Conservation (phyloP, 176 grass and related monocot genomes). For the Lolium multiflorum region DNA sequence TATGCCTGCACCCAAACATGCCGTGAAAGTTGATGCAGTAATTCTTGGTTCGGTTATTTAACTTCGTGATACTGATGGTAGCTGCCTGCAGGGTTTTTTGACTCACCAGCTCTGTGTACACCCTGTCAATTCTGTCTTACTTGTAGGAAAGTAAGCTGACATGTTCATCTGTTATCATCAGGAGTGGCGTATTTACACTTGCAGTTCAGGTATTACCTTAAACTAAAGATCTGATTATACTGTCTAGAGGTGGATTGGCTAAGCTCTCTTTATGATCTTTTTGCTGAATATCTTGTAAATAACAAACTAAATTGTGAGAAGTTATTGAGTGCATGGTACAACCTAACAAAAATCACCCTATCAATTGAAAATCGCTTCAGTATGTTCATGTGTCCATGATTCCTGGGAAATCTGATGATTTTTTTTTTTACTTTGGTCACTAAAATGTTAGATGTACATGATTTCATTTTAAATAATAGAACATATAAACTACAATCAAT, state of each 20-base stretch:
- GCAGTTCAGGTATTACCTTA: neutral
- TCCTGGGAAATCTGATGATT: too few species aligned
- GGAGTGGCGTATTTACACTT: neutral
- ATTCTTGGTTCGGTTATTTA: neutral
- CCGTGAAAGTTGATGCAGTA: too few species aligned
- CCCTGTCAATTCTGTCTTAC: neutral
- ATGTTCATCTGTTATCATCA: neutral
- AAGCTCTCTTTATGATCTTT: neutral
- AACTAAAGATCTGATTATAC: neutral
- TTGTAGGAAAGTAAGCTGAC: neutral
- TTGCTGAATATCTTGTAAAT: neutral
- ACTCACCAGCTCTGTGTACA: neutral
- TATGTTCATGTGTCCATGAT: too few species aligned
- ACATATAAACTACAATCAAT: too few species aligned
- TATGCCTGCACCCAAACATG: too few species aligned
- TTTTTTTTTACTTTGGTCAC: too few species aligned
- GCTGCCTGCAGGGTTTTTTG: neutral
- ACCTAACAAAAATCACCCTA: too few species aligned
- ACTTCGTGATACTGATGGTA: neutral
- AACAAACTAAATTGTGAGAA: too few species aligned
- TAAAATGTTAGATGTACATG: too few species aligned
- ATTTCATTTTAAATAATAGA: conserved; percentile 28
- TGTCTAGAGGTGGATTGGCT: neutral
- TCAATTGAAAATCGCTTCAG: too few species aligned
- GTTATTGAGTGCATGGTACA: too few species aligned